Evolutionary conservation across 2,329 filamentous ascomycete species (phyloP), one percentile per base, ranked within the genome.

Genomic region (Fusarium coffeatum): DNA sequence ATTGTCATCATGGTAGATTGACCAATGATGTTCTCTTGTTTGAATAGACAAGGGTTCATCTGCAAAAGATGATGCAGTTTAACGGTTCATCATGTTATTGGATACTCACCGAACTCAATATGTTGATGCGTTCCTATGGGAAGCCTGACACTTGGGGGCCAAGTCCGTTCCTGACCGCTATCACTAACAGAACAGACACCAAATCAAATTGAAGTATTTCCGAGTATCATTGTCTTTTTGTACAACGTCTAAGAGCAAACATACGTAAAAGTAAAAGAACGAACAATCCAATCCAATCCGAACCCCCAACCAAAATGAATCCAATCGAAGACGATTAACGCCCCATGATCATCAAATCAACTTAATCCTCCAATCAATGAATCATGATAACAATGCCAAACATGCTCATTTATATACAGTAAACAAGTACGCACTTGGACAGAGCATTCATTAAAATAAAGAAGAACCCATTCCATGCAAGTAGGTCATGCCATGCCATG

Each of bases 141-240:
- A 42, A 61, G 27, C 11, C 16, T 50, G n/a, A 41, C 30, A 43
- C n/a, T 22, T 61, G 55, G 55, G 55, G 61, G 43, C 55, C 55
- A 49, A 49, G 41, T 11, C 18, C 18, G n/a, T 46, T 42, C 23
- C 42, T 27, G 41, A 43, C 41, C 22, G 16, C 43, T 28, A 15
- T 37, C 16, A 42, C 23, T 8, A 43, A 32, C 22, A 15, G 8
- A 49, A 28, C 22, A 16, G 20, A 41, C 45, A 43, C n/a, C 7
- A n/a, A 25, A 15, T n/a, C 7, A n/a, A 34, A 12, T 41, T 42
- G 34, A 18, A 18, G 32, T 37, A 48, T 41, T 25, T 60, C 48
- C 28, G 54, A 66, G 47, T 61, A 48, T 57, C 56, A 67, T 67
- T 66, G 45, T 56, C 48, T 63, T 51, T 64, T 67, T 67, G 59